phyloP scores from a whole-genome alignment of 352 stramenopile species.

The Aphanomyces astaci region DNA sequence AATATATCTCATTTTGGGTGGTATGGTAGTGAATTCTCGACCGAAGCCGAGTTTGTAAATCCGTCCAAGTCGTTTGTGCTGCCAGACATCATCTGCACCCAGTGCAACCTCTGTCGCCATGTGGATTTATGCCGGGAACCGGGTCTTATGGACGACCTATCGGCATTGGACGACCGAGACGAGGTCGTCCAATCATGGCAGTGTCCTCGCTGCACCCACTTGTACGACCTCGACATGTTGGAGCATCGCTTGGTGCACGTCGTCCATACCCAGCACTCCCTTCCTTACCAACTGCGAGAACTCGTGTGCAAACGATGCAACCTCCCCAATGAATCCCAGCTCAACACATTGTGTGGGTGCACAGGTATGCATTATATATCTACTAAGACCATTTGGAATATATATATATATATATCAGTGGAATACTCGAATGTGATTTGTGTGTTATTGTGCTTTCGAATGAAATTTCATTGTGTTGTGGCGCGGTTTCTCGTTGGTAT shows the following conservation, averaged over 20 bases:
- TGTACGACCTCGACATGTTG: slow-evolving; percentile 86
- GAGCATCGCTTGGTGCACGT: slow-evolving; percentile 89
- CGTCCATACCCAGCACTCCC: slow-evolving; percentile 67
- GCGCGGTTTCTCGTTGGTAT: no score
- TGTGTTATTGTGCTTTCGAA: no score
- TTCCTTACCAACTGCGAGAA: slow-evolving; percentile 92
- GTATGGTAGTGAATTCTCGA: slow-evolving; percentile 43
- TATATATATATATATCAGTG: no score
- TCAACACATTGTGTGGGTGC: slow-evolving; percentile 73
- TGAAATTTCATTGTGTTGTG: no score
- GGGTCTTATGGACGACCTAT: slow-evolving; percentile 79
- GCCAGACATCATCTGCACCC: slow-evolving; percentile 94
- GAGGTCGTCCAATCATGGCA: slow-evolving; percentile 60
- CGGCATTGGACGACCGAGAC: slow-evolving; percentile 26
- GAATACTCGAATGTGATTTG: no score
- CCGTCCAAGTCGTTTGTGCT: slow-evolving; percentile 93
- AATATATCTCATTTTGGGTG: neutral
- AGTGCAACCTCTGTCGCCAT: slow-evolving; percentile 92
- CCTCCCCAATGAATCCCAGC: slow-evolving; percentile 63
- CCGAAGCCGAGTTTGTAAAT: slow-evolving; percentile 88
- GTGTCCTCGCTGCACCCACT: slow-evolving; percentile 87
- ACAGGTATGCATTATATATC: no score
- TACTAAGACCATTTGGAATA: no score
- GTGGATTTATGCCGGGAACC: slow-evolving; percentile 96
- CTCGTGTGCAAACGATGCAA: slow-evolving; percentile 73